Conservation (phyloP, 1,139 yeast genomes). For the Magnusiomyces sp. region DNA sequence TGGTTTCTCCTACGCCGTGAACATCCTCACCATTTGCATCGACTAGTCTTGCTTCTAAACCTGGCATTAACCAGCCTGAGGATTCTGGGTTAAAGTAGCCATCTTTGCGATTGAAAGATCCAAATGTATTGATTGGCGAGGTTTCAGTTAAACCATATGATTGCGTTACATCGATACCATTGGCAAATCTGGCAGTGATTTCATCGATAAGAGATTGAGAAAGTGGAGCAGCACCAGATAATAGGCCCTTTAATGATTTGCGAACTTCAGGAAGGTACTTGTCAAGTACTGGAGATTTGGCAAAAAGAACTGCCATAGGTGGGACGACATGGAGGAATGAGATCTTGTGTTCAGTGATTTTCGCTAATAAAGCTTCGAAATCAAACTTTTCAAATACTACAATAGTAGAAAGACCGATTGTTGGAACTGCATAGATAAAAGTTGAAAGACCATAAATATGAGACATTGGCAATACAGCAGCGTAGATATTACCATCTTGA, state of each 20-base stretch:
- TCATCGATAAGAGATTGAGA: conserved; percentile 21
- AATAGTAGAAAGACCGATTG: conserved; percentile 17
- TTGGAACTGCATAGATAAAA: conserved; percentile 22
- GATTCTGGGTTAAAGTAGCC: conserved; percentile 16
- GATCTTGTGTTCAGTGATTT: conserved; percentile 22
- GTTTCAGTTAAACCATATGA: conserved; percentile 65
- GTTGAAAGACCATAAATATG: conserved; percentile 30
- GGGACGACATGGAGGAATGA: conserved; percentile 28
- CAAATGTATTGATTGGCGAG: conserved; percentile 23
- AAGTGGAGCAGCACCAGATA: conserved; percentile 33
- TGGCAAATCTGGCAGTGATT: conserved; percentile 18
- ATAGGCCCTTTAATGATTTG: conserved; percentile 18
- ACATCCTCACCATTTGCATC: conserved; percentile 37
- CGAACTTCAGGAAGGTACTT: conserved; percentile 22
- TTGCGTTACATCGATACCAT: conserved; percentile 31
- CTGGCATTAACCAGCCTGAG: conserved; percentile 27
- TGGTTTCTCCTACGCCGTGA: conserved; percentile 34
- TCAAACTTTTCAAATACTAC: conserved; percentile 28
- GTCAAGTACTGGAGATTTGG: conserved; percentile 28
- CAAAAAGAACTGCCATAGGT: conserved; percentile 30
- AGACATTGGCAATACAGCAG: conserved; percentile 27
- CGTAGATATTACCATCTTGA: conserved; percentile 12
- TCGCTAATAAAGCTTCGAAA: conserved; percentile 22
- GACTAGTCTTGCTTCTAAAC: conserved; percentile 24
- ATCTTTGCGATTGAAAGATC: conserved; percentile 8